Base-by-base conservation (phyloP, 768 basidiomycete genomes). In the Hygrophoropsis aurantiaca region DNA sequence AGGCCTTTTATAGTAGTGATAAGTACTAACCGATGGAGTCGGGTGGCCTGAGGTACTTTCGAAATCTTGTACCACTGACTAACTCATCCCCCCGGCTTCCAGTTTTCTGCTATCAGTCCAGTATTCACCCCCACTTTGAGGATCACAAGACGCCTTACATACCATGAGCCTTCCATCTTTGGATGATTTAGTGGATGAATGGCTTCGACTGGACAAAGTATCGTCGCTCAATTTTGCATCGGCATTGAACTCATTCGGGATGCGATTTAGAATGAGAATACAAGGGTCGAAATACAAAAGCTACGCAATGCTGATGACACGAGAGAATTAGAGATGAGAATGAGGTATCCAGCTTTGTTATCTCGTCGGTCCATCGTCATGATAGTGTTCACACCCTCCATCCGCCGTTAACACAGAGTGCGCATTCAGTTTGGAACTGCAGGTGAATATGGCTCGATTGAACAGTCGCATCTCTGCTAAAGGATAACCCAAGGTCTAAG, bases 391-490 rank as follows among this genome's bases (percentile, higher is more conserved):
- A n/a, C n/a, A n/a, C n/a, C n/a, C n/a, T n/a, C n/a, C n/a, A n/a
- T n/a, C n/a, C n/a, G n/a, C n/a, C n/a, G n/a, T n/a, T n/a, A n/a
- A n/a, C 13, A 39, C 56, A 88, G 87, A 54, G 68, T 68, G 4
- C 79, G 91, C 27, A 93, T 94, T 54, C 79, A 85, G 49, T 94
- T 94, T 63, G 91, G 91, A 4, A 94, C 91, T 19, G 90, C 91
- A 46, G 90, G 90, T 85, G 61, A 50, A 64, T 49, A 30, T 21
- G 3, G 8, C 25, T 34, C 15, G 18, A 32, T 42, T n/a, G 20
- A 26, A n/a, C 35, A 34, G 19, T 19, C 42, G 13, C 6, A 18
- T 47, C 15, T 16, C 19, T 44, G 21, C 53, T 42, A 24, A 25
- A 41, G 51, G 23, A 23, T 27, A 43, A 5, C 41, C 16, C 4